Evolutionary conservation across 2,329 filamentous ascomycete species (phyloP), one percentile per base, ranked within the genome.

Genomic region (Aspergillus niger): DNA sequence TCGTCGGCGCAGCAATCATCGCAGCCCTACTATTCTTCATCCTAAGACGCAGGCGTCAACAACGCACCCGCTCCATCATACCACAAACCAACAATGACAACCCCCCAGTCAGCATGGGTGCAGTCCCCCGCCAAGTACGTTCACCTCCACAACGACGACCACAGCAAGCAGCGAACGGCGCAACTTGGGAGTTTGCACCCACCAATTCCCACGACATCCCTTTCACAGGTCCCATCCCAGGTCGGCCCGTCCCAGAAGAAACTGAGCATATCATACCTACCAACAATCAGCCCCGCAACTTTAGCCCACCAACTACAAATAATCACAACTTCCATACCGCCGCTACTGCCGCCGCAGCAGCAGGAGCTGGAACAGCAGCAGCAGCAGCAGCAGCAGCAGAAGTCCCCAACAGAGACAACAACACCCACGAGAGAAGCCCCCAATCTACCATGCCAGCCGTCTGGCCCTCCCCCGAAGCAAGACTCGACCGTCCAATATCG

Each of bases 1-100:
- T 74, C 22, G 63, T 73, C 28, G 71, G 72, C 2, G 58, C 69
- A n/a, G 56, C 67, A 6, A 56, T 70, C 17, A 59, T 75, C 48
- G 58, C 62, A 24, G 66, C 63, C 1, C 39, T 73, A 7, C 15
- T 71, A 3, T 68, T 71, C 60, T 69, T 72, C 64, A 50, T 74
- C 28, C 15, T 67, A 6, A 64, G 65, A 20, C 70, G 68, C 15
- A 41, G 67, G 2, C 66, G 66, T 8, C 70, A 67, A 20, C 60
- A 67, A 17, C 61, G 60, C 20, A 53, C 44, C 30, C 55, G 62
- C 32, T 43, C 50, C 15, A 51, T 36, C 48, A 26, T 36, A 13
- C 11, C 32, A 5, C 32, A 36, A 11, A 36, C 32, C 32, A 41
- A 55, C 56, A 39, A 36, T 11, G n/a, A 53, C 28, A 52, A 50